Evolutionary conservation across 2,329 filamentous ascomycete species (phyloP).

Genomic region (Biscogniauxia mediterranea): DNA sequence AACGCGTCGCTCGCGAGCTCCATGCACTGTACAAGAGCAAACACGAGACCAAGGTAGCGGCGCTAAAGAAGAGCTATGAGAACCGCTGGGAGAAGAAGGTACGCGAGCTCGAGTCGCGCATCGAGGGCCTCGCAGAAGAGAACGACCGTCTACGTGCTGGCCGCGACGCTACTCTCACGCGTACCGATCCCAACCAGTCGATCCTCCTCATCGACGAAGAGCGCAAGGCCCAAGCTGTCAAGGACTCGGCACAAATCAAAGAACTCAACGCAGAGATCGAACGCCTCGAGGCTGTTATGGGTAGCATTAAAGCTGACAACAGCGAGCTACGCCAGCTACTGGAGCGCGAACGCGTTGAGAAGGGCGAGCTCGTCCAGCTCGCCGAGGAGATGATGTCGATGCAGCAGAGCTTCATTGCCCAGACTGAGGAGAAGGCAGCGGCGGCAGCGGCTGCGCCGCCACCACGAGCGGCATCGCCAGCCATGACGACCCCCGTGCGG

Average conservation of each 20-base stretch:
- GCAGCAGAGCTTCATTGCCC: conserved; percentile 45
- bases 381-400: conserved; percentile 83
- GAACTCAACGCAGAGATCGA: conserved; percentile 72
- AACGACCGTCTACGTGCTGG: conserved; percentile 70
- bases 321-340: conserved; percentile 62
- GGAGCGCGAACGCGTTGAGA: conserved; percentile 75
- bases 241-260: conserved; percentile 65
- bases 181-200: conserved; percentile 47
- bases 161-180: conserved; percentile 64
- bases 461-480: conserved; percentile 19
- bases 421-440: conserved; percentile 15
- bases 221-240: conserved; percentile 56
- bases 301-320: conserved; percentile 69
- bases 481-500: neutral
- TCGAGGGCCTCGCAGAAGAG: conserved; percentile 68
- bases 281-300: conserved; percentile 70
- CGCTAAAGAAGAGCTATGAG: conserved; percentile 83
- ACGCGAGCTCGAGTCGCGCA: conserved; percentile 69
- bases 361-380: conserved; percentile 76
- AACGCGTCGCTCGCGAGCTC: conserved; percentile 90
- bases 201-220: conserved; percentile 46
- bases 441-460: neutral
- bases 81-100: conserved; percentile 86
- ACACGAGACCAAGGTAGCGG: conserved; percentile 92
- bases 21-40: conserved; percentile 95